phyloP scores from a whole-genome alignment of 371 early-diverging fungal species.

The Rhizopus arrhizus region DNA sequence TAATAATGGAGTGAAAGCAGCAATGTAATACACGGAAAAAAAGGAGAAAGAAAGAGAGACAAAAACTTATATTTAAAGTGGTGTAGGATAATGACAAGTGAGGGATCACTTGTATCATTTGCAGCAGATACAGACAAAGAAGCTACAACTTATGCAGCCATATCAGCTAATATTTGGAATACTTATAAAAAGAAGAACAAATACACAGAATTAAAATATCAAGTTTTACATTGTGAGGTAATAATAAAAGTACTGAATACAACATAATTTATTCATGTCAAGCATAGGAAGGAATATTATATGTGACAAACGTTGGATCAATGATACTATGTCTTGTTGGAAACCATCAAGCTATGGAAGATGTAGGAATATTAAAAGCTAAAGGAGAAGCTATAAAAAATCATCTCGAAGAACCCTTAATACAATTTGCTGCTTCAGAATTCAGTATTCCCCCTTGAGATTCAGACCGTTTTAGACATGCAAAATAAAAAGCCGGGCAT shows the following conservation, averaged over 20 bases:
- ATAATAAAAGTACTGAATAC: background rate
- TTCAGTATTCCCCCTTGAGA: background rate
- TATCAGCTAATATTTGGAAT: constrained; percentile 79
- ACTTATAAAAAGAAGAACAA: constrained; percentile 65
- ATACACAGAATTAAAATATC: constrained; percentile 49
- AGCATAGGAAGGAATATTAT: constrained; percentile 65
- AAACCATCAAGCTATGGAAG: constrained; percentile 47
- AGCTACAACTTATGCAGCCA: constrained; percentile 71
- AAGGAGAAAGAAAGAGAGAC: background rate
- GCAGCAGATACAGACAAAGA: constrained; percentile 66
- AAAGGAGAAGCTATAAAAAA: constrained; percentile 65
- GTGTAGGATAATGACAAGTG: constrained; percentile 67
- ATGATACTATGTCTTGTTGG: constrained; percentile 78
- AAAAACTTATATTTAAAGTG: too few relatives aligned
- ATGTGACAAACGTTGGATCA: constrained; percentile 59
- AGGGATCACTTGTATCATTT: constrained; percentile 75
- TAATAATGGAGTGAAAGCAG: constrained; percentile 65
- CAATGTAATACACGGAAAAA: constrained; percentile 49
- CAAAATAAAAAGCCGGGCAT: too few relatives aligned
- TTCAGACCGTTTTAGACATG: too few relatives aligned
- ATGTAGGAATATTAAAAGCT: constrained; percentile 70
- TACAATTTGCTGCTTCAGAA: constrained; percentile 47
- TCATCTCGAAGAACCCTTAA: constrained; percentile 64
- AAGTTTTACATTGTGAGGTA: constrained; percentile 74
- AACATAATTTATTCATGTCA: too few relatives aligned